phyloP scores from a whole-genome alignment of 2,329 filamentous ascomycete species.

The Alternaria gansuensis region DNA sequence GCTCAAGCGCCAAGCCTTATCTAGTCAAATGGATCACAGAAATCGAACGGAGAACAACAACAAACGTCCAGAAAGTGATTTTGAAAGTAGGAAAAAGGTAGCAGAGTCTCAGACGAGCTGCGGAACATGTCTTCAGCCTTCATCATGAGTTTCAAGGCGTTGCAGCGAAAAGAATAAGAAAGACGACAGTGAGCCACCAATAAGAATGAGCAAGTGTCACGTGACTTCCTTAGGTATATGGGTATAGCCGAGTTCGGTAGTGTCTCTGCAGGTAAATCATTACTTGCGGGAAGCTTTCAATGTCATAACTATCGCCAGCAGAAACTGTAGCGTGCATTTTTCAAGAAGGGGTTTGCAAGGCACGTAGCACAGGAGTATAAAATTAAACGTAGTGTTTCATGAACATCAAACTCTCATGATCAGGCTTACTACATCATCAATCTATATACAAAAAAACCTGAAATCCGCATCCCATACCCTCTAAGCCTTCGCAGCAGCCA shows the following conservation, averaged over 20 bases:
- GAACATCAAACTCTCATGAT: neutral
- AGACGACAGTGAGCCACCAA: too few relatives aligned
- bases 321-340: too few relatives aligned
- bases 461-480: neutral
- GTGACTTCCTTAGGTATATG: too few relatives aligned
- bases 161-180: neutral
- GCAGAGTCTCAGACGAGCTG: neutral
- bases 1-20: neutral
- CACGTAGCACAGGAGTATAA: too few relatives aligned
- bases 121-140: neutral
- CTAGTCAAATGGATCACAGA: neutral
- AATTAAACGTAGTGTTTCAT: neutral
- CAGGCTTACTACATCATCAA: neutral
- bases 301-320: too few relatives aligned
- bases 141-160: neutral
- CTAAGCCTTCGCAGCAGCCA: constrained; percentile 23
- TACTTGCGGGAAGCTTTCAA: too few relatives aligned
- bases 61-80: neutral
- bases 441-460: neutral
- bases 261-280: too few relatives aligned
- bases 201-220: too few relatives aligned
- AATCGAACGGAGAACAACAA: neutral
- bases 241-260: too few relatives aligned
- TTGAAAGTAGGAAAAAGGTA: neutral
- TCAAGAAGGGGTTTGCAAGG: too few relatives aligned